Evolutionary conservation across 768 basidiomycete species (phyloP).

Genomic region (Kwoniella dendrophila): DNA sequence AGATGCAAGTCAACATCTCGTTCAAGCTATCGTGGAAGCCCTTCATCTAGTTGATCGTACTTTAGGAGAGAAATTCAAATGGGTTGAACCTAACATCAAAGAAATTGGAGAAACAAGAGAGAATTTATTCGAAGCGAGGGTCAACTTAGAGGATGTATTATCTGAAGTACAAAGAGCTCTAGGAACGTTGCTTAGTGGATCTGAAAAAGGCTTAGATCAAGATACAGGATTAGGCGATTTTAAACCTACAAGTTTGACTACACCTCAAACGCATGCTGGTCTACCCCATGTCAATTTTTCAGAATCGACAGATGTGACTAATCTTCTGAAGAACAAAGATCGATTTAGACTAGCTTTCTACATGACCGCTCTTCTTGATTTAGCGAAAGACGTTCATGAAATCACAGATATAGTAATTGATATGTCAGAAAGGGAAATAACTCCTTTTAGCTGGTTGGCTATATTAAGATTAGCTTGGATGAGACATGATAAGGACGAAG

Average conservation of each 20-base stretch:
- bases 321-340: constrained; percentile 23
- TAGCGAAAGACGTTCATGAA: constrained; percentile 35
- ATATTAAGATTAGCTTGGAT: constrained; percentile 20
- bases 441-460: constrained; percentile 17
- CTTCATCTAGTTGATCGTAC: constrained; percentile 2
- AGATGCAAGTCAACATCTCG: constrained; percentile 18
- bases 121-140: constrained; percentile 14
- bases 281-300: constrained; percentile 6
- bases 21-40: constrained; percentile 12
- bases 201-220: neutral
- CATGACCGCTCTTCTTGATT: constrained; percentile 45
- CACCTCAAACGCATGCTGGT: no score
- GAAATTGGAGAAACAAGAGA: neutral
- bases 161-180: constrained; percentile 11
- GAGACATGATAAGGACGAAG: constrained; percentile 15
- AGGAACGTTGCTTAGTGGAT: constrained; percentile 8
- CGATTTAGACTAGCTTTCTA: constrained; percentile 46
- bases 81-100: neutral
- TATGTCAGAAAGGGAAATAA: neutral
- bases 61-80: constrained; percentile 6
- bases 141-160: constrained; percentile 12
- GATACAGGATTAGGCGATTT: neutral
- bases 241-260: neutral
- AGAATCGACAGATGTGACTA: constrained; percentile 14
- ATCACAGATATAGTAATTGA: constrained; percentile 24